These are phyloP conservation scores for Trypanosoma avium DNA, from an alignment of 208 protist genomes.

Conservation along the genomic window DNA sequence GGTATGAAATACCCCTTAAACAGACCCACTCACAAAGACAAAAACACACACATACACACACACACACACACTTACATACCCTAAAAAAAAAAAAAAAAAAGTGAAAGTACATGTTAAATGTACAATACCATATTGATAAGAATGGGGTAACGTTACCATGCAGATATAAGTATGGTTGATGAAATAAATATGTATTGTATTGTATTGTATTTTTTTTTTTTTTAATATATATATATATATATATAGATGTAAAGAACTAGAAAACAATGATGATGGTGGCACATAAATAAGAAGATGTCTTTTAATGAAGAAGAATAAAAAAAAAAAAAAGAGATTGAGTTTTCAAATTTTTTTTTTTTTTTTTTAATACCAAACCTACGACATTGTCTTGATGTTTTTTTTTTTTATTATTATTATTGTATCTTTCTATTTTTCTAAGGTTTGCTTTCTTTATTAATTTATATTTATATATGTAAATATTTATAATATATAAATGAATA, in stretches of 20 bases:
- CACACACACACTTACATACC: not conserved
- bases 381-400: not conserved
- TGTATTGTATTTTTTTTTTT: too few relatives aligned
- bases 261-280: not conserved
- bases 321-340: not conserved
- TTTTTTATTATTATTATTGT: slow-evolving; percentile 3
- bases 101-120: too few relatives aligned
- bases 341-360: not conserved
- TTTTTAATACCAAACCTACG: not conserved
- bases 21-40: not conserved
- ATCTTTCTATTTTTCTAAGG: not conserved
- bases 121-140: too few relatives aligned
- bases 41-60: not conserved
- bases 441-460: not conserved
- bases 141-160: too few relatives aligned
- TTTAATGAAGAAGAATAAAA: not conserved
- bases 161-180: too few relatives aligned
- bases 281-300: too few relatives aligned
- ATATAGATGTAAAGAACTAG: too few relatives aligned
- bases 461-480: not conserved
- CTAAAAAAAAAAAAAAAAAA: not conserved
- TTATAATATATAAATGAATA: not conserved
- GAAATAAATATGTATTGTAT: too few relatives aligned
- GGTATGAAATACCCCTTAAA: not conserved
- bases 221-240: too few relatives aligned